Evolutionary conservation across 1,284 basidiomycete species (phyloP), one percentile per base, ranked within the genome.

Genomic region (Puccinia polysora): DNA sequence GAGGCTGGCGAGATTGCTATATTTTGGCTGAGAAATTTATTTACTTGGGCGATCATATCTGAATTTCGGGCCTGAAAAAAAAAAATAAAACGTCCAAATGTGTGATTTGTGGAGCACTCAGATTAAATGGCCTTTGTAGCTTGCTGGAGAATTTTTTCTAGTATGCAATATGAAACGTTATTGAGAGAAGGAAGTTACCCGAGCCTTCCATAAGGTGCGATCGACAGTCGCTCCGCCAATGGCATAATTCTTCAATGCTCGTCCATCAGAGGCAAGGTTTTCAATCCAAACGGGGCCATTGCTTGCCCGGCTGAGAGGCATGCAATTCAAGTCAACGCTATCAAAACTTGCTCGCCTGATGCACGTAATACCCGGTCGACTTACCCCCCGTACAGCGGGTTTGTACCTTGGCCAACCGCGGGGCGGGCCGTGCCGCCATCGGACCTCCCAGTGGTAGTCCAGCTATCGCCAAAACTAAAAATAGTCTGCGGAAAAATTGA

Each of bases 381-480:
- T 56, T 34, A 56, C 40, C 40, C 40, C 5, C 60, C 40, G 32
- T 63, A 63, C 7, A 14, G 7, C 18, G 60, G 43, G 8, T 34
- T 36, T 36, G 2, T 40, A 14, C 49, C 52, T 55, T 28, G 7
- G 28, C 32, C 8, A 28, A 52, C 49, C 8, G 47, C 23, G 12
- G 49, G 36, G 10, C 38, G 30, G 3, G 64, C 1, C 34, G n/a
- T n/a, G 4, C 64, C 64, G 14, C 64, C 64, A 23, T 12, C 4
- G 23, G 10, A 23, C 20, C 53, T 34, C 14, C 64, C 64, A 28
- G 18, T 65, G 5, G 64, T 15, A 34, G 52, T 65, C 47, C 30
- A 65, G 14, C 64, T 65, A 40, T 65, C 64, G 1, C 64, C 64
- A 34, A 65, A 65, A 15, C 49, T 52, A 28, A 36, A 65, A 25